These are phyloP conservation scores for Mimosa pudica DNA, from an alignment of 306 rosid genomes.

Conservation along the genomic window DNA sequence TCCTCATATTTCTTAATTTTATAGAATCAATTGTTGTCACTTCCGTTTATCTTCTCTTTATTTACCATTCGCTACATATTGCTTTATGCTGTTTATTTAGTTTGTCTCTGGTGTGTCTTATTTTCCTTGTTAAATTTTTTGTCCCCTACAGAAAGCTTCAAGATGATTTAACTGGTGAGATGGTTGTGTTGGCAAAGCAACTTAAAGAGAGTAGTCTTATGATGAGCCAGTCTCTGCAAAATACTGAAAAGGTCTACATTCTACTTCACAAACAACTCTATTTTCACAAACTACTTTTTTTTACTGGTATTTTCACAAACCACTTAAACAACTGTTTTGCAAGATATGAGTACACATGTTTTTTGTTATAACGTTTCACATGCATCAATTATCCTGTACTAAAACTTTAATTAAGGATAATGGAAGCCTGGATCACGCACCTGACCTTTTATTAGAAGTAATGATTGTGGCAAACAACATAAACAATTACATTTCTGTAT, in stretches of 20 bases:
- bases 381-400: background rate
- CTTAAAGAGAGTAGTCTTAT: slow-evolving; percentile 89
- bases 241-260: slow-evolving; percentile 72
- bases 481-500: background rate
- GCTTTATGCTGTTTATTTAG: slow-evolving; percentile 6
- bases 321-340: background rate
- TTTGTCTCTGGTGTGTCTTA: background rate
- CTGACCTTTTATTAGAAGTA: background rate
- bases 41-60: slow-evolving; percentile 23
- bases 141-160: slow-evolving; percentile 67
- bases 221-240: slow-evolving; percentile 78
- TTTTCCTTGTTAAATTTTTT: slow-evolving; percentile 25
- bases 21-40: background rate
- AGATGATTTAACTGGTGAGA: slow-evolving; percentile 93
- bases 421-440: background rate
- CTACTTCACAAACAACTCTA: background rate
- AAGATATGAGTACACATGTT: background rate
- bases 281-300: background rate
- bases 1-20: background rate
- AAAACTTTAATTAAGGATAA: background rate
- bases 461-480: background rate
- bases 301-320: background rate
- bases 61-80: background rate
- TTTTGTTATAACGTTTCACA: background rate
- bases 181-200: slow-evolving; percentile 90